Evolutionary conservation across 805 yeast species (phyloP).

Genomic region (Candida jianshihensis): DNA sequence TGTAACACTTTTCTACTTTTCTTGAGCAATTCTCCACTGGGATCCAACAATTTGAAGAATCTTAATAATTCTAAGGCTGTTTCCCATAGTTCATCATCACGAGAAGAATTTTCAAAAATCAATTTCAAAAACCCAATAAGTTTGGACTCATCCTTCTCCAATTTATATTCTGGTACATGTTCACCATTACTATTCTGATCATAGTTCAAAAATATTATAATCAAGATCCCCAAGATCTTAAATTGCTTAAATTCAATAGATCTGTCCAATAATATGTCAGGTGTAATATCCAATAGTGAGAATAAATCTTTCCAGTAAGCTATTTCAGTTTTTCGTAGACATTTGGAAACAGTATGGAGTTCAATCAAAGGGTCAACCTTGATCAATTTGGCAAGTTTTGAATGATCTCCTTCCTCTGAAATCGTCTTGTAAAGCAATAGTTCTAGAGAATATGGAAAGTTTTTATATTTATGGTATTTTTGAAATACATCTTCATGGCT

Average conservation of each 20-base stretch:
- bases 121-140: constrained; percentile 19
- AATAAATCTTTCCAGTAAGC: constrained; percentile 40
- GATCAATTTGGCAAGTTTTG: constrained; percentile 16
- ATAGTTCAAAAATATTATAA: constrained; percentile 40
- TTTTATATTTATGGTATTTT: constrained; percentile 26
- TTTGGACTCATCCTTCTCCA: constrained; percentile 13
- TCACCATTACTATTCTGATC: constrained; percentile 3
- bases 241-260: constrained; percentile 35
- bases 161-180: constrained; percentile 4
- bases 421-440: constrained; percentile 33
- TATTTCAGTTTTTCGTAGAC: constrained; percentile 46
- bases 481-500: constrained; percentile 8
- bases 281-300: constrained; percentile 29
- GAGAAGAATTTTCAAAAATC: constrained; percentile 20
- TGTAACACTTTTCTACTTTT: constrained; percentile 8
- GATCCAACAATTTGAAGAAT: constrained; percentile 24
- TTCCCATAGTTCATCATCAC: constrained; percentile 25
- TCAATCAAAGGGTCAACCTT: constrained; percentile 17
- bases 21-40: constrained; percentile 14
- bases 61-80: constrained; percentile 24
- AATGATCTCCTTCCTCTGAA: constrained; percentile 15
- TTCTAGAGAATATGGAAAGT: constrained; percentile 39
- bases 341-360: constrained; percentile 35
- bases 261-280: constrained; percentile 34
- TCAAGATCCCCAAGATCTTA: constrained; percentile 38